These are phyloP conservation scores for Aspergillus jensenii DNA, from an alignment of 2,329 filamentous ascomycete species.

Conservation along the genomic window DNA sequence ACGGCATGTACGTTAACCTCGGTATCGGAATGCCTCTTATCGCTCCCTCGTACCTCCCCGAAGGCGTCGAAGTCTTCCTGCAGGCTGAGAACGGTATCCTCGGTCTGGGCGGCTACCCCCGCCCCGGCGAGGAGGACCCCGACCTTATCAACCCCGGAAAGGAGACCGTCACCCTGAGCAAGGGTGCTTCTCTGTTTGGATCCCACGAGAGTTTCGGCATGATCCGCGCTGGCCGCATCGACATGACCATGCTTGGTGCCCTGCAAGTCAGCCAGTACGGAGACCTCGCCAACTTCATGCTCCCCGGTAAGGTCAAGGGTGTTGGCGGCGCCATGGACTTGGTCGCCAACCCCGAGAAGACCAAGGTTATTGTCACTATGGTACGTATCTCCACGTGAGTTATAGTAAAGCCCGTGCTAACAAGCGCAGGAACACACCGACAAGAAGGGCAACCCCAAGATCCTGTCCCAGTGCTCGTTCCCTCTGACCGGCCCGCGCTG, in stretches of 20 bases:
- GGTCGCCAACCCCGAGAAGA: constrained; percentile 69
- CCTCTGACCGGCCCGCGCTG: constrained; percentile 65
- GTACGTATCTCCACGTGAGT: constrained; percentile 2
- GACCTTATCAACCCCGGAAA: constrained; percentile 87
- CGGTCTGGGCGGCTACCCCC: constrained; percentile 77
- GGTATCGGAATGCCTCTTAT: constrained; percentile 84
- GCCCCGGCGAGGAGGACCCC: constrained; percentile 66
- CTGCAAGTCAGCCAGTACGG: constrained; percentile 77
- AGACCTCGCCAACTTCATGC: constrained; percentile 87
- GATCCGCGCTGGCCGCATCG: constrained; percentile 81
- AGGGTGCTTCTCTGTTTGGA: constrained; percentile 75
- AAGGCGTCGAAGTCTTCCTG: constrained; percentile 71
- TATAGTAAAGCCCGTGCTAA: not conserved
- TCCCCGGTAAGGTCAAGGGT: constrained; percentile 81
- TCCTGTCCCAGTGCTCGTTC: constrained; percentile 61
- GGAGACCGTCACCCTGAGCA: constrained; percentile 77
- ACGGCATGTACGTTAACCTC: constrained; percentile 88
- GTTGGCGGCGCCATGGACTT: constrained; percentile 80
- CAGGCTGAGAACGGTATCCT: constrained; percentile 86
- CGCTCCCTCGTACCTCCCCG: constrained; percentile 71
- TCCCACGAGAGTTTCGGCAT: constrained; percentile 81
- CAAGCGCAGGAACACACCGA: constrained; percentile 59
- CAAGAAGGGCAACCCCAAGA: constrained; percentile 68
- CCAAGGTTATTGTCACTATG: constrained; percentile 71
- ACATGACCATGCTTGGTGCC: constrained; percentile 80